These are phyloP conservation scores for Eremomyces bilateralis DNA, from an alignment of 495 filamentous ascomycete genomes.

Conservation along the genomic window DNA sequence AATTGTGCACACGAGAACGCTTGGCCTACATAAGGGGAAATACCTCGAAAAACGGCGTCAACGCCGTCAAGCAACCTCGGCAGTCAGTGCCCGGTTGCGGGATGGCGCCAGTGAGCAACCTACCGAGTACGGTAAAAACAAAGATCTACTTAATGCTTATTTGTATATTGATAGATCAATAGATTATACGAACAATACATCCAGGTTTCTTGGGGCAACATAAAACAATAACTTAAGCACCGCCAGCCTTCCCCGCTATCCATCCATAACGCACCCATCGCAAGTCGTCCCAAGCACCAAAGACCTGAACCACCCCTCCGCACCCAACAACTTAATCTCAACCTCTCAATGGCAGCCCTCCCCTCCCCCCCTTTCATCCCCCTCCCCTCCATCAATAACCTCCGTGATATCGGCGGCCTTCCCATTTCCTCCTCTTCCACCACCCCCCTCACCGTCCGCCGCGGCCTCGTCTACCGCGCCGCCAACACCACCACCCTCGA, in stretches of 20 bases:
- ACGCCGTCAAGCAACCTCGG: too few relatives aligned
- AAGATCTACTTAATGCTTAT: too few relatives aligned
- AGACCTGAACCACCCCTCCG: background rate
- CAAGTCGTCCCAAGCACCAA: background rate
- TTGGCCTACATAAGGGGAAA: too few relatives aligned
- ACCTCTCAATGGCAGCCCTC: conserved; percentile 5
- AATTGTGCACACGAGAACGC: too few relatives aligned
- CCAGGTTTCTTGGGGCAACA: too few relatives aligned
- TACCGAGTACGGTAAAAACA: too few relatives aligned
- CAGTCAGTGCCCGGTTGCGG: too few relatives aligned
- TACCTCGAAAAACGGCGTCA: too few relatives aligned
- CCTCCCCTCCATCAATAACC: conserved; percentile 17
- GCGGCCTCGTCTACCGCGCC: conserved; percentile 15
- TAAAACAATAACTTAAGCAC: background rate
- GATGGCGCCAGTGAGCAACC: too few relatives aligned
- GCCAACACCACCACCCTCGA: conserved; percentile 15
- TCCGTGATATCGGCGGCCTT: conserved; percentile 15
- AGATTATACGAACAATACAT: too few relatives aligned
- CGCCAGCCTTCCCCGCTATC: background rate
- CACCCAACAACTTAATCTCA: conserved; percentile 1
- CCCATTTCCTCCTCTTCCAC: conserved; percentile 3
- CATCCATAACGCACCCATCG: background rate
- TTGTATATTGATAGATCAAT: too few relatives aligned
- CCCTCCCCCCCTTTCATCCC: conserved; percentile 17
- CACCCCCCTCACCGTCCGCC: conserved; percentile 8